Evolutionary conservation across 768 basidiomycete species (phyloP).

Genomic region (Russula ochroleuca): DNA sequence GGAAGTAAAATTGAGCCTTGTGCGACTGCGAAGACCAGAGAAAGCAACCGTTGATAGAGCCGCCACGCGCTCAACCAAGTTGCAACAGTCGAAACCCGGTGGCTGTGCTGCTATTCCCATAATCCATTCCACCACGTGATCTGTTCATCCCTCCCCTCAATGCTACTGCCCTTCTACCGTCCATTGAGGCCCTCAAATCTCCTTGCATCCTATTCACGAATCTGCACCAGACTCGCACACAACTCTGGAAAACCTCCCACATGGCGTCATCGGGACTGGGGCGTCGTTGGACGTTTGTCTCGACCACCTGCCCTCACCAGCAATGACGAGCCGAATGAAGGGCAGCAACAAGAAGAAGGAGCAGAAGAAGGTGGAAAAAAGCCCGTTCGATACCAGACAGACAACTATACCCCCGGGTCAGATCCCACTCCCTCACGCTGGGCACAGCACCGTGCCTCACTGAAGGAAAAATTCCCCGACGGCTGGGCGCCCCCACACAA

Average conservation of each 20-base stretch:
- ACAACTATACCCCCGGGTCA: constrained; percentile 17
- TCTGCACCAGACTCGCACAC: background rate
- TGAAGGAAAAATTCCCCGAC: constrained; percentile 37
- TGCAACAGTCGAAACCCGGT: constrained; percentile 2
- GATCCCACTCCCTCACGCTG: constrained; percentile 31
- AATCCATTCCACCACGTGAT: constrained; percentile 4
- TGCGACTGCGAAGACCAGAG: constrained; percentile 13
- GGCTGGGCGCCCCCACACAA: constrained; percentile 53
- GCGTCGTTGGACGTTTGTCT: constrained; percentile 15
- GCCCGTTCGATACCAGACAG: constrained; percentile 15
- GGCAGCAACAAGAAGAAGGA: background rate
- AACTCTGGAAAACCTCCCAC: background rate
- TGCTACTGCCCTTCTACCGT: constrained; percentile 11
- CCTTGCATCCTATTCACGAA: background rate
- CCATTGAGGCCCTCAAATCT: background rate
- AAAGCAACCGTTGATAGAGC: background rate
- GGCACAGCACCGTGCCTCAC: constrained; percentile 33
- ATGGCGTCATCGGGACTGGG: constrained; percentile 22
- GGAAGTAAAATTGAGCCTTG: constrained; percentile 4
- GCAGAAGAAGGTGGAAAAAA: constrained; percentile 14
- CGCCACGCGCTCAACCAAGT: background rate
- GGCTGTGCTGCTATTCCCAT: constrained; percentile 19
- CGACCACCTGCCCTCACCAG: constrained; percentile 15
- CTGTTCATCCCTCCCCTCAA: no score
- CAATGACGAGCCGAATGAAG: background rate